Evolutionary conservation across 495 filamentous ascomycete genomes (phyloP), one percentile per base, ranked within the genome.

Genomic region (Hyaloscypha bicolor): DNA sequence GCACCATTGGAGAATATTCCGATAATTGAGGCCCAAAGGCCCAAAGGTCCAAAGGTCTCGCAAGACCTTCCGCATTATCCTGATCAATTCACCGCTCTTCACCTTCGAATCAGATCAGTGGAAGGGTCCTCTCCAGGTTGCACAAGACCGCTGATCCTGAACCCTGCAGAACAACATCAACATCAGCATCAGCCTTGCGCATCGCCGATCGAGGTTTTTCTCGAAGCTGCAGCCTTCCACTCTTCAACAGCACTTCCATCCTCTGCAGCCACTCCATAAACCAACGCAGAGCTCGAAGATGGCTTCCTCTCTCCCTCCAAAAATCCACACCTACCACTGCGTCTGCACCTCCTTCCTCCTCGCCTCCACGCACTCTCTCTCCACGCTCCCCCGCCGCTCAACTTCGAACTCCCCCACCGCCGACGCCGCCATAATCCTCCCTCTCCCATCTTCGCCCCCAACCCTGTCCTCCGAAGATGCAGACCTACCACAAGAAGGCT

Each of bases 261-360:
- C 60, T 60, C n/a, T 60, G 57, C 29, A 19, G 30, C 55, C 1
- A 61, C 55, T 19, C 29, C 31, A 14, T 21, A 22, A 29, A 11
- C 6, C 51, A n/a, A 53, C 19, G 19, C 63, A 55, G 14, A 39
- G 6, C 32, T 11, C 52, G 57, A 60, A 39, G 31, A 63, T 63
- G 66, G 31, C 62, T 5, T 55, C 32, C 29, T 55, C 67, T 11
- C 35, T 69, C 25, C 69, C 68, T 0, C 12, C 68, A 77, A 48
- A 48, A 14, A 76, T 72, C 30, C 60, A 64, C 45, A 81, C 87
- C 70, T 89, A 91, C 81, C 90, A 93, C 80, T 92, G 90, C 82
- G 83, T 88, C 81, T 93, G 90, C 83, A 86, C 80, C 52, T 84
- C 89, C 73, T 87, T 91, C 74, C 79, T 93, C 55, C 81, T 93